Base-by-base conservation (phyloP, 352 stramenopile genomes). In the Phytophthora crassamura region DNA sequence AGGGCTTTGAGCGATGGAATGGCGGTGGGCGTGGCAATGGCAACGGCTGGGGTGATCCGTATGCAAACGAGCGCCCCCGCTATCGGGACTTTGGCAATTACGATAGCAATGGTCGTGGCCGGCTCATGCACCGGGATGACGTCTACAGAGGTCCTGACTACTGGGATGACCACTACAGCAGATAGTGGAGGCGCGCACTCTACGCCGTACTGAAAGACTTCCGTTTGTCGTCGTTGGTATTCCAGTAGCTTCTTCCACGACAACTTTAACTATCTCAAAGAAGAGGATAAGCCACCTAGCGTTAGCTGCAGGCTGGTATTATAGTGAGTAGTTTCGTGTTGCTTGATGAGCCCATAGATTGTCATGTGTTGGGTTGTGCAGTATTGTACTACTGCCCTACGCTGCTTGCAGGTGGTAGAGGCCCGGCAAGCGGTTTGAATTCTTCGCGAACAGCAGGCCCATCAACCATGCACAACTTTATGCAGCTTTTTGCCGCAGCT, bases 111-210 rank as follows among this genome's bases (percentile, higher is more conserved):
- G 46, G 32, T 20, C 48, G 58, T n/a, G 34, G 50, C 11, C 33
- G 63, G 30, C 47, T 35, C 20, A 46, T 40, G 38, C 55, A 69
- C 58, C 40, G 40, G 20, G 39, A 39, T 20, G 52, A 61, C 36
- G 22, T 46, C 16, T 51, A 64, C n/a, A 14, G 32, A 49, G 58
- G 41, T 25, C 58, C 45, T 6, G 43, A 51, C 20, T 64, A 67
- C 45, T 36, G 22, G 8, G 38, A 38, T 28, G 38, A 35, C 16
- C 32, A 43, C 35, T 67, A 65, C 30, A 35, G 51, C 35, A 34
- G 34, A 7, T 34, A 54, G 47, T 28, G 33, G 22, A 33, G 40
- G 50, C 14, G n/a, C 7, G 18, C 51, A 47, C 28, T 43, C 56
- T 18, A 42, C 47, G 15, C 42, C 41, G n/a, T 70, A 66, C 48